phyloP scores from a whole-genome alignment of 257 asterid genomes.

The Solanum corneliomulleri region DNA sequence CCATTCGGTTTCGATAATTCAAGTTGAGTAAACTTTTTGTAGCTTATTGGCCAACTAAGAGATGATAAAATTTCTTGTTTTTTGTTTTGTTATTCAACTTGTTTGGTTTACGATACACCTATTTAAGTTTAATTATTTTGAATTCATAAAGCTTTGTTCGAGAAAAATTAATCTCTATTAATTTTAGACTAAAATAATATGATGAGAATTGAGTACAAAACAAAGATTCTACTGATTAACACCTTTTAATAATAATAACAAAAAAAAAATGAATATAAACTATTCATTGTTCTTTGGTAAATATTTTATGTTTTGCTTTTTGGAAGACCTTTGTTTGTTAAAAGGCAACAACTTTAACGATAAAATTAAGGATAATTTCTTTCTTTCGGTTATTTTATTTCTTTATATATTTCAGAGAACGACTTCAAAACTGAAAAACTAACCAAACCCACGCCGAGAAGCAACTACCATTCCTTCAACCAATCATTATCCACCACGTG shows the following conservation, averaged over 20 bases:
- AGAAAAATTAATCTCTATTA: no score
- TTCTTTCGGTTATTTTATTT: background rate
- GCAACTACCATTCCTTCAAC: conserved; percentile 4
- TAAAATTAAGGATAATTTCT: background rate
- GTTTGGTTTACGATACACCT: accelerated
- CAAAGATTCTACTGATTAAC: background rate
- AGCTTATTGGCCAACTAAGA: background rate
- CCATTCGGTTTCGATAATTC: background rate
- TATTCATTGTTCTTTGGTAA: background rate
- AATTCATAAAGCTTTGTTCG: no score
- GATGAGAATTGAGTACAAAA: background rate
- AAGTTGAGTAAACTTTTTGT: background rate
- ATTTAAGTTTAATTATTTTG: no score
- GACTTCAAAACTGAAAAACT: background rate
- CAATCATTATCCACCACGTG: conserved; percentile 10
- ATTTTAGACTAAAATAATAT: no score
- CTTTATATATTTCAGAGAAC: background rate
- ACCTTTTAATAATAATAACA: background rate
- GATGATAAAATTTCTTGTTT: background rate
- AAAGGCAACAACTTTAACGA: background rate
- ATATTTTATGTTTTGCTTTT: background rate
- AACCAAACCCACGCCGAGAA: background rate
- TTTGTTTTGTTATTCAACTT: no score
- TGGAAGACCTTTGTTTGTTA: background rate
- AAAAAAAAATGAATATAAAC: no score